Evolutionary conservation across 177 flowering plant genomes (phyloP), one percentile per base, ranked within the genome.

Genomic region (Vitis hybrid): DNA sequence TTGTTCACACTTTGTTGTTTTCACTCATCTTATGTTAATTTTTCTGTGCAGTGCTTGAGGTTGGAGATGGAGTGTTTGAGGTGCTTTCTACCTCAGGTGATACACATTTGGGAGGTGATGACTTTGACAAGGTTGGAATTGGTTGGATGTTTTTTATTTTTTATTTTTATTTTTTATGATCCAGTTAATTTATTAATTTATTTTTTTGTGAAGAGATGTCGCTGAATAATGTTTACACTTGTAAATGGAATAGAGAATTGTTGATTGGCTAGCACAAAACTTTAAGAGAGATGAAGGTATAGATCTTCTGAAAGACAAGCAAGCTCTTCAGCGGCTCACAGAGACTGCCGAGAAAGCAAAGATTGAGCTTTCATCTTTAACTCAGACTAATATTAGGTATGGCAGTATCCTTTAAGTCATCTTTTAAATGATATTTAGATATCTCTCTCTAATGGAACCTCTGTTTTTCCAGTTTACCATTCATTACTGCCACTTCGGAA

Each of bases 341-440:
- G 99, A 95, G 79, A 76, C 96, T 40, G 98, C 99, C 32, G 99
- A 95, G 83, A 93, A 93, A 72, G 98, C 99, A 7, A 93, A 95
- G 78, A 93, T 94, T 83, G 98, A 93, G 82, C 74, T 95, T 13
- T 95, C 99, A 24, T 85, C 99, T 24, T 81, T 93, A 84, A 88
- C 99, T 14, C 99, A 95, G 75, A 78, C 99, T 30, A 95, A 86
- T 65, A 88, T 95, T 2, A 94, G 99, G 99, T 89, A 60, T 56
- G 52, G 65, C 56, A 7, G 14, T 50, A 30, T 9, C 55, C 32
- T 46, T 12, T 68, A 1, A 19, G 32, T 27, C 1, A 11, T 3
- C 55, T 19, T 35, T 35, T 35, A 35, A 6, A 35, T 35, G 46
- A 35, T 35, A 35, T 35, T 35, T 5, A 35, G 46, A 35, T 35